Conservation (phyloP, 352 stramenopile species). For the Globisporangium camurandrum region DNA sequence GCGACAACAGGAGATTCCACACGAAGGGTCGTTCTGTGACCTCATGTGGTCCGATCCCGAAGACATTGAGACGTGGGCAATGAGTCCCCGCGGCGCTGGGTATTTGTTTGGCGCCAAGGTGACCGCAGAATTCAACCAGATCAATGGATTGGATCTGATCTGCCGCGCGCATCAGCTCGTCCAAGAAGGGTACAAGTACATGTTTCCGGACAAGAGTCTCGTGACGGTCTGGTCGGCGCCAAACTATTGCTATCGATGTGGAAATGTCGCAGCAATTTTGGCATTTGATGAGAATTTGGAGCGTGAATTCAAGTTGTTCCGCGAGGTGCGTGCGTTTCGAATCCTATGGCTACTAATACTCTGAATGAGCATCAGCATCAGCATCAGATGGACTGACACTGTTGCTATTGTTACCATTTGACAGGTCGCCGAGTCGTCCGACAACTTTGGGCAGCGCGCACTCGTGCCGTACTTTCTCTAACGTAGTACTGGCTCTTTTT, state of each 20-base stretch:
- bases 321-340: constrained; percentile 72
- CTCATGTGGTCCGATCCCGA: constrained; percentile 98
- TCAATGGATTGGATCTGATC: constrained; percentile 86
- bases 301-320: constrained; percentile 85
- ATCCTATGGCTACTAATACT: too few relatives aligned
- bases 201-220: constrained; percentile 82
- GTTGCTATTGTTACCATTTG: background rate
- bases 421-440: constrained; percentile 76
- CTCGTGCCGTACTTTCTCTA: constrained; percentile 87
- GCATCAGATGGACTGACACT: background rate
- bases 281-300: constrained; percentile 80
- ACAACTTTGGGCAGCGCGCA: constrained; percentile 68
- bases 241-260: constrained; percentile 86
- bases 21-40: constrained; percentile 95
- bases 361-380: too few relatives aligned
- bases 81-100: constrained; percentile 83
- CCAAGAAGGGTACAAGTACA: constrained; percentile 90
- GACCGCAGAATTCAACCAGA: constrained; percentile 87
- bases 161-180: constrained; percentile 86
- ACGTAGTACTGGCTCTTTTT: too few relatives aligned
- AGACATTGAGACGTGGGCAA: constrained; percentile 89
- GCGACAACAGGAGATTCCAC: constrained; percentile 93
- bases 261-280: constrained; percentile 79
- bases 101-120: constrained; percentile 87
- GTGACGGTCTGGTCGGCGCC: constrained; percentile 79